phyloP scores from a whole-genome alignment of 352 stramenopile species.

The Globisporangium middletonii region DNA sequence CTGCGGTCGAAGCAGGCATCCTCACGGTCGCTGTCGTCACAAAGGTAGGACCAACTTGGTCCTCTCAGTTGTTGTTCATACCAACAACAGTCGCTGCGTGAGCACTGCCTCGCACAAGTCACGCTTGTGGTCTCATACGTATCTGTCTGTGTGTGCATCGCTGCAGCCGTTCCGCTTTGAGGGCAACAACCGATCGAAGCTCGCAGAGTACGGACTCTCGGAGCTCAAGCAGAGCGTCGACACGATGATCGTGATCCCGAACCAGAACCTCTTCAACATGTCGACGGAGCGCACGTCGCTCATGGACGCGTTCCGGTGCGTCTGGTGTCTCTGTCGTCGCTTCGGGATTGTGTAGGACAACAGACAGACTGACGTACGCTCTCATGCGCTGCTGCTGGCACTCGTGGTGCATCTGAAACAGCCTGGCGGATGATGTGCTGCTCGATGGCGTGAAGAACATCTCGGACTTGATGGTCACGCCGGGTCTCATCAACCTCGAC shows the following conservation, averaged over 20 bases:
- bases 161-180: conserved; percentile 82
- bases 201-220: conserved; percentile 66
- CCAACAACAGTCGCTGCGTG: no score
- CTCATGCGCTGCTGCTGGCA: not conserved
- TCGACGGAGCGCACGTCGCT: conserved; percentile 81
- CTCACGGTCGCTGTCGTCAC: conserved; percentile 85
- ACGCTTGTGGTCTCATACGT: not conserved
- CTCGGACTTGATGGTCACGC: conserved; percentile 87
- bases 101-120: no score
- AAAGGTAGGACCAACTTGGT: conserved; percentile 31
- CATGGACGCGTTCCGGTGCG: conserved; percentile 82
- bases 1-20: conserved; percentile 75
- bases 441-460: conserved; percentile 87
- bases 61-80: no score
- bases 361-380: not conserved
- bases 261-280: conserved; percentile 89
- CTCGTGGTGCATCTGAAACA: conserved; percentile 8
- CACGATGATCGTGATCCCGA: conserved; percentile 86
- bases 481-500: conserved; percentile 83
- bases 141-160: not conserved
- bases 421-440: conserved; percentile 80
- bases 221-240: conserved; percentile 82
- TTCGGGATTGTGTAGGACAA: not conserved
- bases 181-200: conserved; percentile 74
- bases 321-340: not conserved